Base-by-base conservation (phyloP, 768 basidiomycete genomes). In the Pleurotus salmoneostramineus region DNA sequence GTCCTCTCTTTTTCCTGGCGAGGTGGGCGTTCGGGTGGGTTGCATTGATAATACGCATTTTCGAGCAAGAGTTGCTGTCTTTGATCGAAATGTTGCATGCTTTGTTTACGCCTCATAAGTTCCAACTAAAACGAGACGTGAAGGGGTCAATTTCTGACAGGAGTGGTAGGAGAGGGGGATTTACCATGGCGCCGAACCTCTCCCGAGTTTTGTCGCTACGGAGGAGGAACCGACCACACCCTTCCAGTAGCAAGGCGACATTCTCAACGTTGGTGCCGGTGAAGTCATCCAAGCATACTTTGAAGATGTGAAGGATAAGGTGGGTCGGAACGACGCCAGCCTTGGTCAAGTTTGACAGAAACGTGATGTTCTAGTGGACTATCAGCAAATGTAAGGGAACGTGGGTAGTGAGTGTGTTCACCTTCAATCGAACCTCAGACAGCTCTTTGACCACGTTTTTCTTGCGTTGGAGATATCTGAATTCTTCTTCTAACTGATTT, bases 31-130 rank as follows among this genome's bases (percentile, higher is more conserved):
- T 98, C 95, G 0, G 97, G 97, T 4, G 97, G 97, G 66, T 98
- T 98, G 71, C 95, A 98, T 92, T 95, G 95, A 70, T 98, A 98
- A 70, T 97, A 99, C 0, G 97, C 97, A 69, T 99, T 99, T 71
- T 98, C 97, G 33, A 99, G 81, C 60, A 98, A 74, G 12, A 98
- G 80, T 5, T 87, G 75, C 66, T 98, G 93, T 14, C 95, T 79
- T 66, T 93, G 89, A 70, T 98, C 97, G 35, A 99, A 84, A 67
- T 98, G 94, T 62, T 93, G 88, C 77, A 94, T 82, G 56, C 80
- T 88, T 79, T 97, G 95, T 74, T 98, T 98, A 45, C 96, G 84
- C 58, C 89, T 83, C 92, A 98, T 93, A 32, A 97, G 76, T 65
- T 98, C 97, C 36, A 99, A 77, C 93, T 95, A 60, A 56, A 34